Base-by-base conservation (phyloP, 352 stramenopile genomes). In the Globisporangium sylvaticum region DNA sequence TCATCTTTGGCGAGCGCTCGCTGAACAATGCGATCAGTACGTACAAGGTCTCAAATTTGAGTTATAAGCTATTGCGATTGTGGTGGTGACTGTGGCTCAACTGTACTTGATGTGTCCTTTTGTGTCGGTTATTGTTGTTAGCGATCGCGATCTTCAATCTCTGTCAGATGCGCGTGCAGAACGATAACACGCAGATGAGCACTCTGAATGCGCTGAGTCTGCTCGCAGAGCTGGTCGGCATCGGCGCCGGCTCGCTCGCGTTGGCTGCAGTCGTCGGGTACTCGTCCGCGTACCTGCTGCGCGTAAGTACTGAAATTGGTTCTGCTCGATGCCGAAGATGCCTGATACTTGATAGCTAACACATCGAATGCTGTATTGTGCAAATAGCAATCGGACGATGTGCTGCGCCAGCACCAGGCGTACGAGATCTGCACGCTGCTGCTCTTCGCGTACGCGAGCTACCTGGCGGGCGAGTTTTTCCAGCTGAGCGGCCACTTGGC, bases 1-100 rank as follows among this genome's bases (percentile, higher is more conserved):
- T 98, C 34, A 83, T 98, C 4, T 98, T 98, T 74, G 93, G 94
- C 56, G 92, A 98, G 72, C 92, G 79, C 24, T 87, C 96, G 32
- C 72, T 98, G 4, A 98, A 97, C 69, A 92, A 98, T 66, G 91
- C 91, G 7, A 84, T 97, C 20, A 46, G 67, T 73, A 70, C 66
- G 71, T 67, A 18, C 6, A 14, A 25, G 25, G 25, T 8, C 2
- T 57, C 12, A 12, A 2, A 57, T 22, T 48, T 42, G 22, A n/a
- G 3, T 27, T 42, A 37, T 29, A 50, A 9, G 6, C 9, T 31
- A n/a, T 25, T 12, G 18, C 32, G 7, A 22, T 15, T 58, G 42
- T 2, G 34, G 31, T 59, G 31, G 5, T 54, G 22, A 56, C 48
- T 15, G 8, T 15, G 7, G 1, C 22, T 31, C 48, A 14, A 7